A percentile compares a stretch with the other conserved stretches of the same genome.
Evolutionary conservation across 1,284 basidiomycete species (phyloP).

Genomic region (Sparassis latifolia): DNA sequence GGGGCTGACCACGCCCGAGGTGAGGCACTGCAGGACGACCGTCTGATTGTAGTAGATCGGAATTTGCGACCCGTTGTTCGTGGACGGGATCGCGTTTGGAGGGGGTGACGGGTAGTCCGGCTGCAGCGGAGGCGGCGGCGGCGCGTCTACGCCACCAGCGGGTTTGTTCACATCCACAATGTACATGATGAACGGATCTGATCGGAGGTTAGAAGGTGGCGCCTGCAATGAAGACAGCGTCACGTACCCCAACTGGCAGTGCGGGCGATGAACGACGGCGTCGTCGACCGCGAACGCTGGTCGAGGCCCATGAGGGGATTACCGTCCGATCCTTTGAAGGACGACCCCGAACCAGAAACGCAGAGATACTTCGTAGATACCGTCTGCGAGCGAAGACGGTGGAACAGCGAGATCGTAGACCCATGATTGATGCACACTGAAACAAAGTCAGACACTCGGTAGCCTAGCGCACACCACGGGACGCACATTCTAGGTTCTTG

Average conservation of each 20-base stretch:
- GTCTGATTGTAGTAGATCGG: constrained; percentile 96
- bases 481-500: constrained; percentile 86
- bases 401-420: constrained; percentile 91
- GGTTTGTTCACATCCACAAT: constrained; percentile 84
- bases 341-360: constrained; percentile 85
- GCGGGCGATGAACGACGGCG: constrained; percentile 79
- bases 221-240: constrained; percentile 11
- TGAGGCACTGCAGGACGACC: constrained; percentile 90
- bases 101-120: constrained; percentile 86
- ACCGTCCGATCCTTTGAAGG: constrained; percentile 88
- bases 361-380: constrained; percentile 96
- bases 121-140: constrained; percentile 72
- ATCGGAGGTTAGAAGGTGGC: constrained; percentile 12
- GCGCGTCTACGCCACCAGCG: constrained; percentile 64
- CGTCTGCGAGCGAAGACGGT: constrained; percentile 88
- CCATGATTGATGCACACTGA: constrained; percentile 93
- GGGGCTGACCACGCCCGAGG: constrained; percentile 89
- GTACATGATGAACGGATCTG: constrained; percentile 94
- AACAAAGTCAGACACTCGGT: constrained; percentile 8
- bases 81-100: constrained; percentile 80
- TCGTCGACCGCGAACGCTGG: constrained; percentile 60
- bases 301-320: constrained; percentile 77
- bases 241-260: constrained; percentile 77
- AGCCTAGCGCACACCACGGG: constrained; percentile 11
- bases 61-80: constrained; percentile 70